Conservation (phyloP, 345 rosid genomes). For the Viola odorata region DNA sequence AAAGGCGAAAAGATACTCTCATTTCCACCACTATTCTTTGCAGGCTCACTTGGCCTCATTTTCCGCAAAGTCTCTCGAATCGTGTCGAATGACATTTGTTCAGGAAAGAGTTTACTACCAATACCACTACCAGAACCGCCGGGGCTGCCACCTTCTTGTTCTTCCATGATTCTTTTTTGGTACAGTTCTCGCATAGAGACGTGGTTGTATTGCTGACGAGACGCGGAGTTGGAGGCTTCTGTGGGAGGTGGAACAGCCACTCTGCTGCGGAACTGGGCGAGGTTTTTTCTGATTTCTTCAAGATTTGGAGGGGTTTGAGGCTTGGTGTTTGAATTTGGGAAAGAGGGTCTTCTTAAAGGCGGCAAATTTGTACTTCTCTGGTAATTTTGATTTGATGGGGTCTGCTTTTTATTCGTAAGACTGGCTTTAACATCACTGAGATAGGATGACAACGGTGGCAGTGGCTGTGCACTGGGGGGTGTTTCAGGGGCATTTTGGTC, state of each 20-base stretch:
- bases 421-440: conserved; percentile 48
- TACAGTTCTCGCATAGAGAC: conserved; percentile 34
- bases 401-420: conserved; percentile 27
- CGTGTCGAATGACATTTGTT: conserved; percentile 3
- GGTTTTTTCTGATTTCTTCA: conserved; percentile 39
- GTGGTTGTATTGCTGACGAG: neutral
- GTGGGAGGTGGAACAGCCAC: conserved; percentile 28
- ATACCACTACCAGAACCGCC: neutral
- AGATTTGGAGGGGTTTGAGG: conserved; percentile 6
- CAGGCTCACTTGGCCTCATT: conserved; percentile 7
- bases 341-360: neutral
- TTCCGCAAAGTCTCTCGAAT: conserved; percentile 37
- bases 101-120: neutral
- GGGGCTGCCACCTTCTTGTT: conserved; percentile 5
- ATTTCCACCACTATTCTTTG: neutral
- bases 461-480: neutral
- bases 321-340: neutral
- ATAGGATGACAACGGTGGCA: conserved; percentile 29
- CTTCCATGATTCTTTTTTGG: conserved; percentile 17
- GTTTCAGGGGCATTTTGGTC: neutral
- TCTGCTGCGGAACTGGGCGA: conserved; percentile 46
- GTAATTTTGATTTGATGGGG: conserved; percentile 7
- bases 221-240: conserved; percentile 6
- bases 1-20: neutral
- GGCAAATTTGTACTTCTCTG: neutral